phyloP scores from a whole-genome alignment of 2,329 filamentous ascomycete genomes.

The Paracorniculantispora psalliotae region DNA sequence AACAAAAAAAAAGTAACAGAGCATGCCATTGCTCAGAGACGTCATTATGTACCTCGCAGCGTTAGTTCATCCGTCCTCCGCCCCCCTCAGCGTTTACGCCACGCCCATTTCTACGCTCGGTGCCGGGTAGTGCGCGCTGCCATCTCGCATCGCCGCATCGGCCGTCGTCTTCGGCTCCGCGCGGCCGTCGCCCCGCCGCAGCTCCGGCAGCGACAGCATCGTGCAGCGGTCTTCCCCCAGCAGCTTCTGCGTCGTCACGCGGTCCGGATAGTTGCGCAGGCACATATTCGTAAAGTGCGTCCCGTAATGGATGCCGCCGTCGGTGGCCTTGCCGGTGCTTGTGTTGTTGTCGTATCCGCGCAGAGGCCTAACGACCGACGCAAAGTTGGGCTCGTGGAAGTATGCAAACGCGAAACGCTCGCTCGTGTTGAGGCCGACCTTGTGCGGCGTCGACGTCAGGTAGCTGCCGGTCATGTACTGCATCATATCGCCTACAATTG shows the following conservation, averaged over 20 bases:
- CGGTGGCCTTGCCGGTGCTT: conserved; percentile 23
- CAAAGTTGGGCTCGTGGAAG: conserved; percentile 48
- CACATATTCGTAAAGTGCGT: conserved; percentile 49
- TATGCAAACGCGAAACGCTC: conserved; percentile 47
- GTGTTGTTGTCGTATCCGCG: conserved; percentile 26
- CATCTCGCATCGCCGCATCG: not conserved
- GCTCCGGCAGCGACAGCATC: conserved; percentile 17
- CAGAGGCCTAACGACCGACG: conserved; percentile 38
- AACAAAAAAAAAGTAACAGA: no score
- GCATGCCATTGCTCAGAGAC: no score
- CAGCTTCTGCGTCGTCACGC: conserved; percentile 38
- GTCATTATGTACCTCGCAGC: no score
- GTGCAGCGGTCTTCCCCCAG: conserved; percentile 25
- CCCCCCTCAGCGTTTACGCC: not conserved
- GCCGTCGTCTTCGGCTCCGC: not conserved
- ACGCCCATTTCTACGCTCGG: not conserved
- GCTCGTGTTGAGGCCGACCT: conserved; percentile 43
- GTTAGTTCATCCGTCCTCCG: no score
- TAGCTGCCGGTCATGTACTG: conserved; percentile 43
- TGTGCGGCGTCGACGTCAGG: conserved; percentile 45
- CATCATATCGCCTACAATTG: conserved; percentile 43
- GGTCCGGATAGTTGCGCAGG: conserved; percentile 43
- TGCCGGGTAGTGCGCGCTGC: not conserved
- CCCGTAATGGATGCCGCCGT: conserved; percentile 44
- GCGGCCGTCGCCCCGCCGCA: no score